phyloP scores from a whole-genome alignment of 306 rosid species.

The Morella rubra region DNA sequence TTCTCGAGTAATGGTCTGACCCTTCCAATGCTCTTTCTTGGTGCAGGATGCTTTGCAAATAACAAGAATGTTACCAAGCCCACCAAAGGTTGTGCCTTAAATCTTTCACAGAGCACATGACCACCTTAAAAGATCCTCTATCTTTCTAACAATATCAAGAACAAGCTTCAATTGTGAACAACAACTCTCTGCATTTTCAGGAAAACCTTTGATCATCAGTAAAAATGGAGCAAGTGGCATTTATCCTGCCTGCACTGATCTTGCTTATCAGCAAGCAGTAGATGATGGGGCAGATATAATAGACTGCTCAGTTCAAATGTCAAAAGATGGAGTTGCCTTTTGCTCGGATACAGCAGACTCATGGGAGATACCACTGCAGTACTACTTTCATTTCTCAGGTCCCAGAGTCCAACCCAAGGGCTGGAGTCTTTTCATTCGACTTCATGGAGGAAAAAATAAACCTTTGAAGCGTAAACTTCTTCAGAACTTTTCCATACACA shows the following conservation, averaged over 20 bases:
- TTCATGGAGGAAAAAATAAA: conserved; percentile 79
- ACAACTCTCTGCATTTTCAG: conserved; percentile 37
- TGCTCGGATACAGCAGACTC: conserved; percentile 55
- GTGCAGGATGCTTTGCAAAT: conserved; percentile 71
- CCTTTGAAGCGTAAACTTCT: conserved; percentile 62
- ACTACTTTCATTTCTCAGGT: conserved; percentile 47
- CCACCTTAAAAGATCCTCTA: not conserved
- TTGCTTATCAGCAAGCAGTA: conserved; percentile 77
- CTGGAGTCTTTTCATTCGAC: conserved; percentile 81
- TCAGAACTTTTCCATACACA: not conserved
- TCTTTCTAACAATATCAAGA: not conserved
- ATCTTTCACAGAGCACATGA: conserved; percentile 1
- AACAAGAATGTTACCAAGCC: conserved; percentile 37
- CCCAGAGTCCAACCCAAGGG: conserved; percentile 66
- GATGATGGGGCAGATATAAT: conserved; percentile 75
- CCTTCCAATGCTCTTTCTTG: conserved; percentile 20
- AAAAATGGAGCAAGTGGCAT: conserved; percentile 80
- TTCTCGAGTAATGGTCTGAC: conserved; percentile 17
- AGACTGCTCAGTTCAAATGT: conserved; percentile 88
- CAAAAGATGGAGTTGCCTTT: conserved; percentile 83
- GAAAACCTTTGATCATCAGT: conserved; percentile 57
- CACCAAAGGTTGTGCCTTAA: conserved; percentile 41
- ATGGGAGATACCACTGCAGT: conserved; percentile 47
- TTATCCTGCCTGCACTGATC: conserved; percentile 82
- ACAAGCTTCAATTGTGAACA: not conserved